Percentiles rank a stretch among this genome's conserved stretches.
Evolutionary conservation across 345 rosid species (phyloP).

Genomic region (Reutealis trisperma): DNA sequence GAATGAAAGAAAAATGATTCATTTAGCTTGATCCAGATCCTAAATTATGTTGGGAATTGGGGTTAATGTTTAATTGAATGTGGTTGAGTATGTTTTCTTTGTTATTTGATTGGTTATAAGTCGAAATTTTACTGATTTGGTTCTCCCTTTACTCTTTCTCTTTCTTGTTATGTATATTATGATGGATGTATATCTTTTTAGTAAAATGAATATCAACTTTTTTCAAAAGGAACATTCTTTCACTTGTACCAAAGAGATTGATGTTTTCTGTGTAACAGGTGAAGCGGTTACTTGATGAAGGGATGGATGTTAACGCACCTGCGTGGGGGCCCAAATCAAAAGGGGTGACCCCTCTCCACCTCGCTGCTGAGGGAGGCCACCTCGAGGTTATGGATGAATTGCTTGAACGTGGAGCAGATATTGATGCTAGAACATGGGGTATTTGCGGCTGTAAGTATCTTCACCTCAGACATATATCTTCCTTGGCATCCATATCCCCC

Average conservation of each 20-base stretch:
- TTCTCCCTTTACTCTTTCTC: neutral
- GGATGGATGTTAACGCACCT: constrained; percentile 75
- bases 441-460: constrained; percentile 77
- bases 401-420: constrained; percentile 91
- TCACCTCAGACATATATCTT: neutral
- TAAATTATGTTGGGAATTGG: too few relatives aligned
- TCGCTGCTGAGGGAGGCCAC: constrained; percentile 97
- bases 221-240: too few relatives aligned
- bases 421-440: constrained; percentile 92
- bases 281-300: constrained; percentile 71
- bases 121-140: too few relatives aligned
- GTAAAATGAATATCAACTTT: too few relatives aligned
- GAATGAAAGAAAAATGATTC: neutral
- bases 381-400: constrained; percentile 85
- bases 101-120: neutral
- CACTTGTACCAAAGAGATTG: constrained; percentile 1
- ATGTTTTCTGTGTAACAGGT: constrained; percentile 42
- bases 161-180: neutral
- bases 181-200: neutral
- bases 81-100: neutral
- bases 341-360: constrained; percentile 92
- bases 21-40: neutral
- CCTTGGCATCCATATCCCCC: neutral
- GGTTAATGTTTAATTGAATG: neutral
- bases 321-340: constrained; percentile 93